These are phyloP conservation scores for Aspergillus steynii DNA, from an alignment of 495 filamentous ascomycete genomes.

Conservation along the genomic window DNA sequence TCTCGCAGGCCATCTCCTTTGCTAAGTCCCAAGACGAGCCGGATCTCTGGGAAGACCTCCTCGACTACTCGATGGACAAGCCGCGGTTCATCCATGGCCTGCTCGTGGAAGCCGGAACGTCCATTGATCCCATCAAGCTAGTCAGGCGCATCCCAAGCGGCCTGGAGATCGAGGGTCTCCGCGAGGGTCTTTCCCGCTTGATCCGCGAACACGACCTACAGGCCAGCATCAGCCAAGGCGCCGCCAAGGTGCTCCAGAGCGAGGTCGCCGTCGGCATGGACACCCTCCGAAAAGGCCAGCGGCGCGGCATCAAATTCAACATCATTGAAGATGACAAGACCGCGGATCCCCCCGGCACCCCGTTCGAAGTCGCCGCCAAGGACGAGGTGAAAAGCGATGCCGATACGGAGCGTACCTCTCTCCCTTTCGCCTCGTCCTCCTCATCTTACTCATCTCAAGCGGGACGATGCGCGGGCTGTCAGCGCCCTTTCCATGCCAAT, in stretches of 20 bases:
- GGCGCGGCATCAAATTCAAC: conserved; percentile 86
- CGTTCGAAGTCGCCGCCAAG: neutral
- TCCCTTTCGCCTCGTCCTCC: neutral
- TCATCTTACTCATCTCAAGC: conserved; percentile 16
- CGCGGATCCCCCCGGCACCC: conserved; percentile 3
- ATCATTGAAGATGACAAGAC: conserved; percentile 47
- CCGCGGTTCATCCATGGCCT: conserved; percentile 90
- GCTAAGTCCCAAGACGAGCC: conserved; percentile 89
- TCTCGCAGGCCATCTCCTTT: conserved; percentile 88
- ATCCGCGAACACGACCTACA: conserved; percentile 94
- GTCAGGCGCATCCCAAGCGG: conserved; percentile 90
- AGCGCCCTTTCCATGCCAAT: conserved; percentile 54
- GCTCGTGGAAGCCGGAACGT: conserved; percentile 89
- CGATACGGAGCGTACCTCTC: conserved; percentile 22
- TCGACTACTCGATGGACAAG: conserved; percentile 95
- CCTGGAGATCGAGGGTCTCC: conserved; percentile 83
- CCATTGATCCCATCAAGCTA: conserved; percentile 85
- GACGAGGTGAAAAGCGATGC: conserved; percentile 15
- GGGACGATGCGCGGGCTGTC: conserved; percentile 60
- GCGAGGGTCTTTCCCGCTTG: conserved; percentile 80
- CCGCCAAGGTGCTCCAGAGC: conserved; percentile 78
- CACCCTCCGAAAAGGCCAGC: conserved; percentile 70
- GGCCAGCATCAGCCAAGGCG: conserved; percentile 84
- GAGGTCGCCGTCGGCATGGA: conserved; percentile 86
- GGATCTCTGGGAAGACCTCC: conserved; percentile 91